Base-by-base conservation (phyloP, 75 land plant genomes). In the Ceratopteris richardii region DNA sequence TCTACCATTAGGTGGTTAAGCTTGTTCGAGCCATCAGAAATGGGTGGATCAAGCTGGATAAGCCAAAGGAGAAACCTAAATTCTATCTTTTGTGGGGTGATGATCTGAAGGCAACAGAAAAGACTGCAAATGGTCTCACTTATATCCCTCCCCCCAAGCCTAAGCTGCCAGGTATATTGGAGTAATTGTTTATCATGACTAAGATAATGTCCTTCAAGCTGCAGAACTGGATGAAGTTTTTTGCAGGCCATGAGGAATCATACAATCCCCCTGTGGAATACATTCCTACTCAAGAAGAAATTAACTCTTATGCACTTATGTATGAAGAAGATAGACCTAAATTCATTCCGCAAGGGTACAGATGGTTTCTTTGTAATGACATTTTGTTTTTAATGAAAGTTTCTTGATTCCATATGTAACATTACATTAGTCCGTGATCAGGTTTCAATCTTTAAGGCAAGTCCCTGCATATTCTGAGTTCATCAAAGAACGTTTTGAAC, bases 281-380 rank as follows among this genome's bases (percentile, higher is more conserved):
- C 69, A 78, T 94, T n/a, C 98, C 98, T 31, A 79, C 98, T 46
- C 81, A 86, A 65, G 96, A 94, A 66, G 98, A 94, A 56, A 68
- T 94, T 4, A 90, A 83, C 46, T 66, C 88, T 31, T 90, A 86
- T 60, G 74, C 86, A 58, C 70, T 90, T 2, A 81, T 94, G 85
- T 86, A 74, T 83, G 98, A 94, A 62, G 98, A 94, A 72, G 98
- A 94, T 54, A 87, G 98, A 13, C 98, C 98, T 37, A 90, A 86
- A 53, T 90, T 90, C 66, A 86, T 94, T 28, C 98, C 98, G 0
- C 76, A 57, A 62, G 42, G 27, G 58, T 53, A 23, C 23, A 5
- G n/a, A n/a, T n/a, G n/a, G n/a, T n/a, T n/a, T n/a, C n/a, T n/a
- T n/a, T n/a, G n/a, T n/a, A n/a, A n/a, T n/a, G n/a, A n/a, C n/a